phyloP scores from a whole-genome alignment of 495 filamentous ascomycete genomes.

The Penicillium turbatum region DNA sequence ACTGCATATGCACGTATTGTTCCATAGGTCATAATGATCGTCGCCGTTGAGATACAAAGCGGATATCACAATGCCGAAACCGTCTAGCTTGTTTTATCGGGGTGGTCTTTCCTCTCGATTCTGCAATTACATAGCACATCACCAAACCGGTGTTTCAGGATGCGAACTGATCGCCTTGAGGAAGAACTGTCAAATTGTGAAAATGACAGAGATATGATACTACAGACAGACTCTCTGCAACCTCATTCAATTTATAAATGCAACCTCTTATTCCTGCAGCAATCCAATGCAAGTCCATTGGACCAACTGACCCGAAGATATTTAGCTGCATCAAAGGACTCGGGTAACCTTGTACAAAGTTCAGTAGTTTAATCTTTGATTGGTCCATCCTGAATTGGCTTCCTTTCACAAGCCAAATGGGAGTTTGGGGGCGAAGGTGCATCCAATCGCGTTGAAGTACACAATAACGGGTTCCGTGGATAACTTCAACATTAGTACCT shows the following conservation, averaged over 20 bases:
- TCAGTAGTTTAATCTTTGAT: neutral
- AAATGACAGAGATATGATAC: no score
- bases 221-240: no score
- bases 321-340: neutral
- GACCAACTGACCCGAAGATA: neutral
- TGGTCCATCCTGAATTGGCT: no score
- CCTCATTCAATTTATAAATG: no score
- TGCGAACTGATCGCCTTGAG: neutral
- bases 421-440: no score
- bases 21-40: neutral
- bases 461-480: no score
- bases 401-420: no score
- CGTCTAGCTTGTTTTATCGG: neutral
- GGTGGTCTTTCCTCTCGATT: neutral
- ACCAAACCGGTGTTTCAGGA: neutral
- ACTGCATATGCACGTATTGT: neutral
- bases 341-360: neutral
- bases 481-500: no score
- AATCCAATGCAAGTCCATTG: neutral
- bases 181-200: neutral
- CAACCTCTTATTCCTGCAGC: neutral
- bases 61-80: neutral
- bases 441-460: no score
- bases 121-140: neutral
- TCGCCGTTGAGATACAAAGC: conserved; percentile 4